Evolutionary conservation across 805 yeast species (phyloP), one percentile per base, ranked within the genome.

Genomic region (Metschnikowia colocasiae): DNA sequence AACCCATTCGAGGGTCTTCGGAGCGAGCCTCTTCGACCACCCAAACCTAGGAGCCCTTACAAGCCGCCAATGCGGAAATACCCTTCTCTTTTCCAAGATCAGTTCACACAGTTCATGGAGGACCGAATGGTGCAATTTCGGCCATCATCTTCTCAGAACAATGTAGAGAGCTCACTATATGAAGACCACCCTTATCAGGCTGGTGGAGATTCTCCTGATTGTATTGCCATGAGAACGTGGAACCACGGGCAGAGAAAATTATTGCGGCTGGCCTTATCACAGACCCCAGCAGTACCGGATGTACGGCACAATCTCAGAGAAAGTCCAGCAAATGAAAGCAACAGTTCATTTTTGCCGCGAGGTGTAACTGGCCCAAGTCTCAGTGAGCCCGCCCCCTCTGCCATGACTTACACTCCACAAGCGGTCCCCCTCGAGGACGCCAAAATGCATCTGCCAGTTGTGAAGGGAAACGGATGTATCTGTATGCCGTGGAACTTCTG

Each of bases 131-230:
- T 45, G 9, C 49, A 38, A 50, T 55, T 52, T 18, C 51, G 53
- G 10, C 59, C 58, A 1, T 18, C 55, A 1, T 46, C 51, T 25
- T 54, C 58, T 1, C 58, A 54, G 25, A 52, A 55, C 40, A 52
- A 52, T 30, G 46, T 50, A 6, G 58, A 54, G 19, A 41, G 43
- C 22, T 37, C 56, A 3, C 48, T 54, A 19, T 36, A 47, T 36
- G 43, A 29, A 1, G 41, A 16, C 20, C 59, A 55, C 27, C 59
- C 59, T 2, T 55, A 52, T 43, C 59, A 55, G 41, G 33, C 40
- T 6, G 31, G 30, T 3, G 46, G 29, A n/a, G 50, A 35, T n/a
- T 29, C 29, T 15, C 37, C 37, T 16, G 29, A 40, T 16, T 31
- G 36, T 13, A 32, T 23, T 15, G 35, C 37, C 12, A 40, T 31